phyloP scores from a whole-genome alignment of 345 rosid genomes.

The Lepidium aucheri region DNA sequence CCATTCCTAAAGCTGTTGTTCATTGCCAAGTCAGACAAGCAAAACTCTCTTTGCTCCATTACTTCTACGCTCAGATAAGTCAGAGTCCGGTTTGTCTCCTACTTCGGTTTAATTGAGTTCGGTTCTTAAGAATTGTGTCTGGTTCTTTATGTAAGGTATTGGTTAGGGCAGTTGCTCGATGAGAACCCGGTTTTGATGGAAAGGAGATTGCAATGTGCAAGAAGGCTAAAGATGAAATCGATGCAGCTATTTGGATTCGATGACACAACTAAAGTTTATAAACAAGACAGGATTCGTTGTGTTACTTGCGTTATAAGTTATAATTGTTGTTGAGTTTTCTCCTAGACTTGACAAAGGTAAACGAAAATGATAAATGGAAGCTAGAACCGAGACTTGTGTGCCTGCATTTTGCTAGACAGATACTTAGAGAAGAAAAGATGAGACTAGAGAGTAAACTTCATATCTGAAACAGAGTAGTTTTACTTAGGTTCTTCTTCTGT shows the following conservation, averaged over 20 bases:
- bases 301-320: too few species aligned
- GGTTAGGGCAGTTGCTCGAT: constrained; percentile 42
- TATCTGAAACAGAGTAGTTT: not conserved
- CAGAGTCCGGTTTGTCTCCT: constrained; percentile 40
- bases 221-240: constrained; percentile 67
- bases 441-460: constrained; percentile 31
- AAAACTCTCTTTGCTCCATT: constrained; percentile 46
- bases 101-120: not conserved
- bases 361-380: constrained; percentile 43
- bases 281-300: too few species aligned
- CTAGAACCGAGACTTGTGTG: constrained; percentile 62
- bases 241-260: constrained; percentile 41
- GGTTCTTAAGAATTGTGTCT: not conserved
- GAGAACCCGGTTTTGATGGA: constrained; percentile 65
- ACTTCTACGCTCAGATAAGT: constrained; percentile 62
- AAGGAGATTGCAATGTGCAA: constrained; percentile 50
- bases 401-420: constrained; percentile 63
- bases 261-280: too few species aligned
- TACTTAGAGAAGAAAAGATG: constrained; percentile 54
- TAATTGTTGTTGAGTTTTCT: too few species aligned
- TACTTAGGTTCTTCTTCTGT: constrained; percentile 15
- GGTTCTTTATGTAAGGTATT: constrained; percentile 29
- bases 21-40: constrained; percentile 80
- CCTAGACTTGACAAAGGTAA: too few species aligned
- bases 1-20: constrained; percentile 71